Base-by-base conservation (phyloP, 805 yeast genomes). In the Yamadazyma endophytica region DNA sequence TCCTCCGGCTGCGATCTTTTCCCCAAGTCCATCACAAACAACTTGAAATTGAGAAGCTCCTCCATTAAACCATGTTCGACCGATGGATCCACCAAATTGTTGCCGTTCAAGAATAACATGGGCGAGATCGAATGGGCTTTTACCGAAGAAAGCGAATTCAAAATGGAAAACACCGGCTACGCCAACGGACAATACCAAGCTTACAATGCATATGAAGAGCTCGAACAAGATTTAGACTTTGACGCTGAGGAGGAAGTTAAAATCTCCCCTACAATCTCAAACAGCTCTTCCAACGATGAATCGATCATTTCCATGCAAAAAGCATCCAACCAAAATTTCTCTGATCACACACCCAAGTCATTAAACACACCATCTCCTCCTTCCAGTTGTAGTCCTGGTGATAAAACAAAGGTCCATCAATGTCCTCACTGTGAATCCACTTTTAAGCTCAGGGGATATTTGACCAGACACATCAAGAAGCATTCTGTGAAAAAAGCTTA, bases 61-160 rank as follows among this genome's bases (percentile, higher is more conserved):
- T 27, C 38, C 4, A 19, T 54, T 4, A 47, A 50, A 24, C 58
- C 63, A 23, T 77, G 82, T 47, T 70, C 81, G 17, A 74, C 79
- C 8, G 64, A 67, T 12, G 44, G 60, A 29, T 61, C 73, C 21
- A 60, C 78, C 2, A 60, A 72, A 31, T 57, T 74, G 26, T 52
- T 73, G n/a, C 76, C 80, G 4, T 61, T 67, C 39, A 70, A 68
- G 29, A 75, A 73, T 43, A 54, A 50, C 11, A 61, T 65, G 20
- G 84, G 82, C 3, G 76, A 73, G 39, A 64, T 77, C 11, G 78
- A 73, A 34, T 77, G 81, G 75, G 65, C 66, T 11, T 64, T 77
- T 33, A 66, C 71, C 15, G 76, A 73, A 24, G 70, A 64, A 39
- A 9, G 8, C 21, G 21, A 19, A 9, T 19, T 11, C 21, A 19